Evolutionary conservation across 2,329 filamentous ascomycete genomes (phyloP), one percentile per base, ranked within the genome.

Genomic region (Penicillium sp.): DNA sequence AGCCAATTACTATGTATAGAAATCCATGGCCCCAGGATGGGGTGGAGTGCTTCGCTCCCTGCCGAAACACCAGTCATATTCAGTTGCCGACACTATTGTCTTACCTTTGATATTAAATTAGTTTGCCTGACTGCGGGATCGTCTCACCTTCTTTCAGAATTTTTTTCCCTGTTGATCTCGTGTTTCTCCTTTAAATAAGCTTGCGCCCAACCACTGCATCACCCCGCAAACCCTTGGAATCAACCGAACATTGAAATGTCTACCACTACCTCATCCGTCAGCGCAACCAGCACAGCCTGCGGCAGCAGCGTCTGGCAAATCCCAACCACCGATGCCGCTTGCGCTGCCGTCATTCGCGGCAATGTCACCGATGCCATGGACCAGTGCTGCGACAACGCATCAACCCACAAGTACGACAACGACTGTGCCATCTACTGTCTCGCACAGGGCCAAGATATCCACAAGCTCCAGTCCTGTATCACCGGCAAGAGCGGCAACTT

Each of bases 371-470:
- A 74, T 36, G 70, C 78, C 55, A 75, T 81, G 72, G 54, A 70
- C 39, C 60, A 67, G 21, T 83, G 80, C 75, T 83, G 80, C 63
- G 69, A 72, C 10, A 59, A 70, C 9, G 76, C 79, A 49, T 66
- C 74, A 21, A 71, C 81, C 27, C 66, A 77, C 46, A 68, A 69
- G 59, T 82, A 81, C 75, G 71, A 77, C 63, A 62, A 75, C 64
- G 68, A 74, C 62, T 83, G 81, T 71, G 78, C 77, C 14, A 61
- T 81, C 55, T 83, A 82, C 77, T 83, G 80, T 61, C 75, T 77
- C 14, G 77, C 76, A 0, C 65, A 70, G 39, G 75, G 64, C 42
- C 77, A 79, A 58, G 67, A 60, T 21, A 63, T 77, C 47, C 52
- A 58, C 10, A 61, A 71, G 4, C 63, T 80, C 32, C 64, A 65